phyloP scores from a whole-genome alignment of 1,284 basidiomycete species.

The Rhodotorula sp. region DNA sequence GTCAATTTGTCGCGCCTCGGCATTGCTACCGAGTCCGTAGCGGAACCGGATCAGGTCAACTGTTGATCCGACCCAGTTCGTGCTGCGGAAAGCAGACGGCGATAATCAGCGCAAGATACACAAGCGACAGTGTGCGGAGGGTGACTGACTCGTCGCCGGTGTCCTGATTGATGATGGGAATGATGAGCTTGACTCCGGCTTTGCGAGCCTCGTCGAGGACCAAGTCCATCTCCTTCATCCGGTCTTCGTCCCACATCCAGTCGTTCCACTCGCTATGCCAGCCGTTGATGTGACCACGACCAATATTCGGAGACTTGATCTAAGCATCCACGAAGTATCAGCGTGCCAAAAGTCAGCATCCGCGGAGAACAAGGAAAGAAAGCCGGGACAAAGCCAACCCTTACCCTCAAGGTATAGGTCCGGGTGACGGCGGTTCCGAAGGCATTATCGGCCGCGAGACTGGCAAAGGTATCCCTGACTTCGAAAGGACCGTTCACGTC shows the following conservation, averaged over 20 bases:
- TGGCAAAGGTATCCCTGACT: slow-evolving; percentile 37
- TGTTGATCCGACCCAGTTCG: slow-evolving; percentile 40
- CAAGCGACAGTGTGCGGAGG: neutral
- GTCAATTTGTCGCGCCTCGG: slow-evolving; percentile 33
- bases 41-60: slow-evolving; percentile 28
- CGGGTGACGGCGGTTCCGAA: slow-evolving; percentile 43
- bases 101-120: neutral
- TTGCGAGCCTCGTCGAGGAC: slow-evolving; percentile 41
- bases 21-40: slow-evolving; percentile 31
- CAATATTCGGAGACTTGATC: slow-evolving; percentile 42
- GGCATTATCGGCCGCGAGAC: slow-evolving; percentile 21
- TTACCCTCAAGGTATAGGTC: slow-evolving; percentile 44
- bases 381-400: neutral
- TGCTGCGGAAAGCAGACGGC: slow-evolving; percentile 2
- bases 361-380: neutral
- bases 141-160: slow-evolving; percentile 31
- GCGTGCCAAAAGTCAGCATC: neutral
- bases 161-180: slow-evolving; percentile 44
- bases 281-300: slow-evolving; percentile 44
- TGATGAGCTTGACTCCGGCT: slow-evolving; percentile 42
- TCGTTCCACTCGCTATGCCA: slow-evolving; percentile 43
- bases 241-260: slow-evolving; percentile 44
- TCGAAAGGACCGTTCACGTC: slow-evolving; percentile 40
- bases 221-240: slow-evolving; percentile 40
- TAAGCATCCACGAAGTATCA: neutral